Evolutionary conservation across 2,329 filamentous ascomycete genomes (phyloP), one percentile per base, ranked within the genome.

Genomic region (Pseudopithomyces maydicus): DNA sequence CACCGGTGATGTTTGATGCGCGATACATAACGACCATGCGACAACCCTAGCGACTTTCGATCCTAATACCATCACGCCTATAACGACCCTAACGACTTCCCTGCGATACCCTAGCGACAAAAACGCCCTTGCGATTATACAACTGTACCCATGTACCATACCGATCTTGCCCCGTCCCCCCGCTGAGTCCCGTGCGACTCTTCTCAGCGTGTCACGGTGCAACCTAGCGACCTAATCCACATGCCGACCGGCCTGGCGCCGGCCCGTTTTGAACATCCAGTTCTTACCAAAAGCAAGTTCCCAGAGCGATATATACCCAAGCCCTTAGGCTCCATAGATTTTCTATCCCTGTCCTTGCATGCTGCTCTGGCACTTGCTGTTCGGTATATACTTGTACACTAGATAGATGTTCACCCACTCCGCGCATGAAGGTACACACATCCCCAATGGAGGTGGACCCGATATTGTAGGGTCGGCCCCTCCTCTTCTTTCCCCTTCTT

Each of bases 1-100:
- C 61, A 61, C 55, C 56, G 62, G 62, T 63, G 63, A 65, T 61
- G 61, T 62, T 52, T 56, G 42, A 50, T 56, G 60, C 44, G 59
- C 33, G 11, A 19, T 51, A 20, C 14, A 38, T 22, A 20, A 57
- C 55, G 55, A 53, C 51, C 47, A 56, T 8, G 39, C 55, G 47
- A 63, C 57, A 52, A 63, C 48, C 49, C 44, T 49, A 44, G 47
- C 54, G 54, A 55, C 17, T 20, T 20, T 54, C 39, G 4, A 29
- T 26, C 33, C 43, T 57, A 46, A 57, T 57, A 54, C 56, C 52
- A 53, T 19, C 10, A 29, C 22, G 23, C 26, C 43, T 44, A 15
- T 52, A 26, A 52, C 48, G 54, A 54, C 26, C 39, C 15, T 54
- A 35, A 47, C 48, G 54, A 49, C 39, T 22, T 46, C 26, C 43